These are phyloP conservation scores for Talaromyces amestolkiae DNA, from an alignment of 2,329 filamentous ascomycete genomes.

Conservation along the genomic window DNA sequence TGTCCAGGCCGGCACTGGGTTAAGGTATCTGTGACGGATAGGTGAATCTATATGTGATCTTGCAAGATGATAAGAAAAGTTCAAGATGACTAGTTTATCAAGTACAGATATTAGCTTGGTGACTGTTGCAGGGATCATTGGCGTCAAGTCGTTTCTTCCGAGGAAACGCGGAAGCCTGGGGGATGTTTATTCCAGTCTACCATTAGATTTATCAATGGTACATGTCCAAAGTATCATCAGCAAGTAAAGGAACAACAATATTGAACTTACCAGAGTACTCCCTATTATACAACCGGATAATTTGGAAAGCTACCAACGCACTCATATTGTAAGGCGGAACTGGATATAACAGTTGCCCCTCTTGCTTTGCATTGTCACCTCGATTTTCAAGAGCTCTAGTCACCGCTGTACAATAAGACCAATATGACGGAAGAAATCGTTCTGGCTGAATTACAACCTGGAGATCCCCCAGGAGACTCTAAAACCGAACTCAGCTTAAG, in stretches of 20 bases:
- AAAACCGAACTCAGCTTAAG: neutral
- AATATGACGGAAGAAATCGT: neutral
- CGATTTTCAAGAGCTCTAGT: neutral
- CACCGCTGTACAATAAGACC: neutral
- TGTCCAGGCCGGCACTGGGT: no score
- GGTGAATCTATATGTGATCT: neutral
- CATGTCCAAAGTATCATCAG: neutral
- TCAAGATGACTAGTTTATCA: neutral
- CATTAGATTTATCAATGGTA: neutral
- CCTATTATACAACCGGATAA: no score
- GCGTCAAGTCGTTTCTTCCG: neutral
- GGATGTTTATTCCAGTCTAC: neutral
- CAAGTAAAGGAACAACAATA: neutral
- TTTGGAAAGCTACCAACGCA: neutral
- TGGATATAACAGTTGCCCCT: neutral
- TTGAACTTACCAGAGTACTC: neutral
- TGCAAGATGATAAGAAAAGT: neutral
- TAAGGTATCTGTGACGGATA: no score
- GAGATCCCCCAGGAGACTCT: neutral
- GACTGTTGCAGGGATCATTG: neutral
- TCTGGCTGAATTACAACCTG: neutral
- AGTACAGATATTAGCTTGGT: neutral
- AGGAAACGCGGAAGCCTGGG: neutral
- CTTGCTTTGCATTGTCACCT: neutral
- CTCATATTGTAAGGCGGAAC: neutral